Evolutionary conservation across 2,329 filamentous ascomycete species (phyloP).

Genomic region (Cercospora brassicicola): DNA sequence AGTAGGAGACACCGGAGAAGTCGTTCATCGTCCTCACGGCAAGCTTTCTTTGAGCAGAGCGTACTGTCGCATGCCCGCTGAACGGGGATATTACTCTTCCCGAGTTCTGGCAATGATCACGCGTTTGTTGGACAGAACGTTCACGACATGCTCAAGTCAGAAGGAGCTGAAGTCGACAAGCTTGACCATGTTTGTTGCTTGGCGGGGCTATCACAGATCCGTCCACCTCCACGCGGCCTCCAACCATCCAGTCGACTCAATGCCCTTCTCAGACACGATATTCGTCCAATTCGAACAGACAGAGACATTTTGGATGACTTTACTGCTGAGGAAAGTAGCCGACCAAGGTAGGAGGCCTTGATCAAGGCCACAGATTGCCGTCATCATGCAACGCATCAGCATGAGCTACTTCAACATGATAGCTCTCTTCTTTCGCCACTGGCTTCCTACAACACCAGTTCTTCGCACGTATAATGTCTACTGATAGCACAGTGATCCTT

Average conservation of each 20-base stretch:
- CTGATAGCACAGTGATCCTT: conserved; percentile 59
- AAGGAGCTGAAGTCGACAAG: not conserved
- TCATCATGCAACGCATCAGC: not conserved
- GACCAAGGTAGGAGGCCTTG: not conserved
- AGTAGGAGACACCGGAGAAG: not conserved
- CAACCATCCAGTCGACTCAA: not conserved
- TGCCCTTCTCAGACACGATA: not conserved
- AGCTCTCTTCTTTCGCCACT: not conserved
- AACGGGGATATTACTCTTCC: not conserved
- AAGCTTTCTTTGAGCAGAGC: not conserved
- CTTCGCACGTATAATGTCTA: not conserved
- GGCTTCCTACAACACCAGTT: not conserved
- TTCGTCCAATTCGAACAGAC: not conserved
- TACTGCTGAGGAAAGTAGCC: not conserved
- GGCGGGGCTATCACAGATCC: not conserved
- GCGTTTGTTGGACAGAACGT: not conserved
- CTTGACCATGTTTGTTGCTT: conserved; percentile 1
- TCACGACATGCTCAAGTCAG: not conserved
- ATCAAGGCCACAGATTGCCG: not conserved
- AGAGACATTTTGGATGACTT: not conserved
- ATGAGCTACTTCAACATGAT: not conserved
- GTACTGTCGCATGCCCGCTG: not conserved
- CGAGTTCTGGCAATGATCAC: not conserved
- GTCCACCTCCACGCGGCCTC: not conserved
- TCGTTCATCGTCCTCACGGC: not conserved